Evolutionary conservation across 2,329 filamentous ascomycete genomes (phyloP).

Genomic region (Escovopsis sp.): DNA sequence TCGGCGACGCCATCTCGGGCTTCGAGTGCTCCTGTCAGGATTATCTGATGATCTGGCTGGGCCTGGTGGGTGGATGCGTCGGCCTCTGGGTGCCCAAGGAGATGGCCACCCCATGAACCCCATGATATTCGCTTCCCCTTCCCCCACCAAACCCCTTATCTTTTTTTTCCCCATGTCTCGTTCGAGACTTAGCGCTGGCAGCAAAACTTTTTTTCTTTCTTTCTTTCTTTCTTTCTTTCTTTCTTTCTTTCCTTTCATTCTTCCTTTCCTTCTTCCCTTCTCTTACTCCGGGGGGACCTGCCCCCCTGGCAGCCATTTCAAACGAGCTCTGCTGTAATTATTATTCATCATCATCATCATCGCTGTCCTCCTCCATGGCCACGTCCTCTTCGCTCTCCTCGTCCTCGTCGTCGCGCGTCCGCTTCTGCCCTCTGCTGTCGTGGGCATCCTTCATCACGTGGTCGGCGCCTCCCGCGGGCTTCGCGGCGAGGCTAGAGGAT

Average conservation of each 20-base stretch:
- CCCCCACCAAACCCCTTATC: neutral
- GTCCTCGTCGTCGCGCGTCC: slow-evolving; percentile 48
- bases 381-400: slow-evolving; percentile 46
- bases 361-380: slow-evolving; percentile 55
- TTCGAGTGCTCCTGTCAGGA: slow-evolving; percentile 47
- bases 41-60: slow-evolving; percentile 81
- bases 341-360: slow-evolving; percentile 46
- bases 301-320: too few relatives aligned
- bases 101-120: slow-evolving; percentile 34
- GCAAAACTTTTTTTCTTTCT: too few relatives aligned
- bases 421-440: slow-evolving; percentile 51
- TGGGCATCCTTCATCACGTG: slow-evolving; percentile 35
- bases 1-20: slow-evolving; percentile 61
- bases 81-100: slow-evolving; percentile 63
- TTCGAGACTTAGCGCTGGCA: too few relatives aligned
- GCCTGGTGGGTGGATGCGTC: slow-evolving; percentile 68
- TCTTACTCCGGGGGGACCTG: neutral
- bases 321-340: neutral
- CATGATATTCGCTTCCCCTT: neutral
- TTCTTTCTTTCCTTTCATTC: neutral
- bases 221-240: too few relatives aligned
- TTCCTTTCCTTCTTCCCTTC: neutral
- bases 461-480: slow-evolving; percentile 33
- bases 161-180: too few relatives aligned
- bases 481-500: slow-evolving; percentile 28